A percentile compares a stretch with the other conserved stretches of the same genome.
Conservation (phyloP, 176 grass and related monocot genomes). For the Hyparrhenia diplandra region DNA sequence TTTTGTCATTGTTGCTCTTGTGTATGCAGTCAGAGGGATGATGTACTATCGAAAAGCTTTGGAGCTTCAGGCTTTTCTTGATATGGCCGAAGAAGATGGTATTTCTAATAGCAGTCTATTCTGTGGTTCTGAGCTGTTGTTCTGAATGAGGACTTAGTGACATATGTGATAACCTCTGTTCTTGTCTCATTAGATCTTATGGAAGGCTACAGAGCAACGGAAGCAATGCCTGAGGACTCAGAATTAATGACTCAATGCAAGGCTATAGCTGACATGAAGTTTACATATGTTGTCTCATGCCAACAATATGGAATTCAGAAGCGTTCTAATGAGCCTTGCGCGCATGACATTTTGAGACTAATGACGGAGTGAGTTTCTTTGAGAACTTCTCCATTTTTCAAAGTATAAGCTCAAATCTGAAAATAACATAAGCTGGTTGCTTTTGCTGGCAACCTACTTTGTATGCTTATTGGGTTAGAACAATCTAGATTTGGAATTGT, state of each 20-base stretch:
- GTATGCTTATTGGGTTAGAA: background rate
- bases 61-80: conserved; percentile 94
- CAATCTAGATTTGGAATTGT: background rate
- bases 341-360: conserved; percentile 90
- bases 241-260: conserved; percentile 82
- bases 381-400: background rate
- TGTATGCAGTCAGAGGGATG: conserved; percentile 88
- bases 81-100: conserved; percentile 92
- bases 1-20: background rate
- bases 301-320: conserved; percentile 95
- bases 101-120: conserved; percentile 22
- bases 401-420: background rate
- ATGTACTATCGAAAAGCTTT: conserved; percentile 99
- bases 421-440: background rate
- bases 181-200: conserved; percentile 68
- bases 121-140: conserved; percentile 20
- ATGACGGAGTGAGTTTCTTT: conserved; percentile 76
- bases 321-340: conserved; percentile 59
- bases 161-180: conserved; percentile 6
- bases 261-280: conserved; percentile 97
- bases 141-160: conserved; percentile 6
- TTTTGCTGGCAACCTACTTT: background rate
- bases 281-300: conserved; percentile 98
- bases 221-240: conserved; percentile 69
- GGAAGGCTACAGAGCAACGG: conserved; percentile 80